Base-by-base conservation (phyloP, 2,329 filamentous ascomycete genomes). In the Berkeleyomyces rouxiae region DNA sequence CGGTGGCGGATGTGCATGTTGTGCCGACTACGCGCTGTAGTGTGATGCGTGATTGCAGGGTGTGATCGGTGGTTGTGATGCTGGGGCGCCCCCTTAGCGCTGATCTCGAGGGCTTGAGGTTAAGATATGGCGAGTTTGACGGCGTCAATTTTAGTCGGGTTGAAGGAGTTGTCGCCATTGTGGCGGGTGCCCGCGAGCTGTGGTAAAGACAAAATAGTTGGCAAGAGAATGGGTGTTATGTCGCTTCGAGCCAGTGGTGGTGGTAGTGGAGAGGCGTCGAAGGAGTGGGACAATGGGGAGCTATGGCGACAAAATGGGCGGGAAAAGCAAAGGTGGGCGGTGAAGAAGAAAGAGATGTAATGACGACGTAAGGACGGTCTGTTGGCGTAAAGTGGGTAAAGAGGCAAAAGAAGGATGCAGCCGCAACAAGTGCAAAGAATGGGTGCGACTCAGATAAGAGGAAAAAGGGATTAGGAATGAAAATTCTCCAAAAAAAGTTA, bases 11-110 rank as follows among this genome's bases (percentile, higher is more conserved):
- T 67, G 79, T 82, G 66, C 90, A 92, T 6, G 92, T 97, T 33
- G 91, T 95, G 57, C 93, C 93, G 69, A 97, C 87, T 63, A 97
- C 90, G 66, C 89, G 84, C 72, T 85, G 86, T 66, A 96, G 77
- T 46, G 86, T 86, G 53, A 96, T 78, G 47, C 80, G 80, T 31
- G 81, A 77, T 64, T 84, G 80, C 64, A 76, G 74, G n/a, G 61
- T 37, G 58, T 71, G 63, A 64, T 84, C 81, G 65, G 76, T 75
- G 39, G 59, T 31, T 37, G 51, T 39, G 5, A 55, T 55, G 33
- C 51, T 55, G 55, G 71, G 64, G 61, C 78, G 77, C 55, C 75
- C 74, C 58, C 81, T 80, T 65, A 78, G 71, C 39, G 86, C 83
- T 59, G 87, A 86, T 70, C 85, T 82, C 16, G 81, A 75, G 42